These are phyloP conservation scores for Auriscalpium vulgare DNA, from an alignment of 768 basidiomycete genomes.

Conservation along the genomic window DNA sequence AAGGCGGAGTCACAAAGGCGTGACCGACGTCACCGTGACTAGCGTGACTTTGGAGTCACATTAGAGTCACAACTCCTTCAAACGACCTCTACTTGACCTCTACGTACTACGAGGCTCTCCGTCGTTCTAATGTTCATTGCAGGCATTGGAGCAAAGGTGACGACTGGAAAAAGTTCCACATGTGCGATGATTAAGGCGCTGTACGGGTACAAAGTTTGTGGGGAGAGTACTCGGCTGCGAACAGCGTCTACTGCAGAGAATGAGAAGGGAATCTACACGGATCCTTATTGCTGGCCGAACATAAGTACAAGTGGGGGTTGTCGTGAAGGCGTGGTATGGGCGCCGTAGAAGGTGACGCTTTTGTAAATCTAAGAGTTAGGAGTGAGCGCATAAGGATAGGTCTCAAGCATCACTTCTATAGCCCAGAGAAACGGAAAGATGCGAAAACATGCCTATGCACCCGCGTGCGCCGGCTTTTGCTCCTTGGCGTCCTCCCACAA, in stretches of 20 bases:
- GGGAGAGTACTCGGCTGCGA: neutral
- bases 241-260: neutral
- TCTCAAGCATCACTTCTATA: slow-evolving; percentile 13
- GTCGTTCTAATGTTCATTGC: too few species aligned
- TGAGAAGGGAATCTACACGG: slow-evolving; percentile 1
- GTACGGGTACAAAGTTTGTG: neutral
- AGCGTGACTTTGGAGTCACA: too few species aligned
- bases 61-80: too few species aligned
- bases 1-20: too few species aligned
- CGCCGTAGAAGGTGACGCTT: slow-evolving; percentile 15
- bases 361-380: slow-evolving; percentile 11
- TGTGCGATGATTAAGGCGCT: neutral
- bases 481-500: slow-evolving; percentile 70
- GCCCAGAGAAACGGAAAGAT: slow-evolving; percentile 9
- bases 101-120: too few species aligned
- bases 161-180: neutral
- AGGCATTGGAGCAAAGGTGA: too few species aligned
- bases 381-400: slow-evolving; percentile 6
- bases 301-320: slow-evolving; percentile 18
- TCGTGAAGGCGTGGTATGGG: slow-evolving; percentile 20
- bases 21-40: too few species aligned
- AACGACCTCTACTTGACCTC: too few species aligned
- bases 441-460: slow-evolving; percentile 11
- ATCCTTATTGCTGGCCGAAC: neutral
- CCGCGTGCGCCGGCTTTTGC: slow-evolving; percentile 29